Evolutionary conservation across 257 asterid genomes (phyloP), one percentile per base, ranked within the genome.

Genomic region (Nemophila menziesii): DNA sequence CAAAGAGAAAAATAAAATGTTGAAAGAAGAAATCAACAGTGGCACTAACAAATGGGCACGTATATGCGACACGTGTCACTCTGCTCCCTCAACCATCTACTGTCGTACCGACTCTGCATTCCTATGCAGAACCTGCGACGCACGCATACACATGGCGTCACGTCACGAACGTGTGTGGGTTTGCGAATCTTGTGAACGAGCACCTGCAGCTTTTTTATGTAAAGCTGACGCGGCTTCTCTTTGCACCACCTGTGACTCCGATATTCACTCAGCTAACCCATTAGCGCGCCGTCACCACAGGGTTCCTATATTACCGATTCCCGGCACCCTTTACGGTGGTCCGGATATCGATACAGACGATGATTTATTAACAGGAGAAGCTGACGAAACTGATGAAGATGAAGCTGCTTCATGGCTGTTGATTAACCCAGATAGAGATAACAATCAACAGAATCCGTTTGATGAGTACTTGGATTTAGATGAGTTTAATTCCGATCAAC

Each of bases 281-380:
- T 69, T 85, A 29, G 85, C 96, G 0, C 73, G 79, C 38, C 93
- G 96, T 59, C 96, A 80, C 77, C 85, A 75, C 72, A 83, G 96
- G 21, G 77, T 80, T 40, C 92, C 93, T 0, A 56, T 73, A 16
- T 34, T 56, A 33, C 72, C 80, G 1, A 54, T 71, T 36, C 58
- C 74, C 2, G 64, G 56, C 8, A 21, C 60, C 46, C 58, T 46
- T 16, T 58, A 54, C 22, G 57, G 72, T 15, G 52, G 61, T 26
- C 54, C 57, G 15, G 51, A 62, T 2, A 52, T 39, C 22, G 66
- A 44, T 2, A 67, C 45, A 14, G 63, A 50, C 2, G 62, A 62
- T 16, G 58, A 56, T 4, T 67, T 71, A 66, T 49, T 71, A 65
- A 43, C 60, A 43, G 59, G 15, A 27, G 69, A 68, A 4, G 68